These are phyloP conservation scores for Naegleria lovaniensis DNA, from an alignment of 208 protist genomes.

Conservation along the genomic window DNA sequence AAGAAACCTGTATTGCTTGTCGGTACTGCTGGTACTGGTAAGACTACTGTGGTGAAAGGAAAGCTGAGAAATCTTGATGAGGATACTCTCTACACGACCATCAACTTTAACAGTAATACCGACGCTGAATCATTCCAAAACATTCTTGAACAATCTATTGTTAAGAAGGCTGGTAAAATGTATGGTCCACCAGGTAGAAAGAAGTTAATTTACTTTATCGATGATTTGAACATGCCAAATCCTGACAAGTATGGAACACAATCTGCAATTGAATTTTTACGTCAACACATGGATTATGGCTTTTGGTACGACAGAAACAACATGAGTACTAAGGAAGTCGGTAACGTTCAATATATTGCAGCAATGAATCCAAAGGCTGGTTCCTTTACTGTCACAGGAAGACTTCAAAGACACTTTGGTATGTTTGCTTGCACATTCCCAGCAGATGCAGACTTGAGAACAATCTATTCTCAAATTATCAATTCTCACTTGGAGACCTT, in stretches of 20 bases:
- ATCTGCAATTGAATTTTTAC: conserved; percentile 88
- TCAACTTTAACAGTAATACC: conserved; percentile 91
- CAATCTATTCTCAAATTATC: conserved; percentile 90
- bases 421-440: conserved; percentile 92
- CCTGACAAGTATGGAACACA: conserved; percentile 97
- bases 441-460: conserved; percentile 69
- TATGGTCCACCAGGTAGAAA: conserved; percentile 90
- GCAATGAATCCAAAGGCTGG: conserved; percentile 97
- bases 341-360: conserved; percentile 86
- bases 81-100: conserved; percentile 76
- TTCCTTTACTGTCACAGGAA: conserved; percentile 91
- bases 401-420: conserved; percentile 90
- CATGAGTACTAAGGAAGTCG: conserved; percentile 85
- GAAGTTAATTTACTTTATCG: conserved; percentile 93
- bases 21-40: conserved; percentile 91
- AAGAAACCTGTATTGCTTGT: conserved; percentile 90
- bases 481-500: conserved; percentile 76
- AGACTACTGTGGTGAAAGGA: conserved; percentile 93
- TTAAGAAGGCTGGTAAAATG: conserved; percentile 89
- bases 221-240: conserved; percentile 97
- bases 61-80: conserved; percentile 84
- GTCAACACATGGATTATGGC: conserved; percentile 94
- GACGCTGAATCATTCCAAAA: conserved; percentile 79
- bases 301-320: conserved; percentile 95
- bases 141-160: conserved; percentile 90